These are phyloP conservation scores for Neurospora sp. DNA, from an alignment of 495 filamentous ascomycete genomes.

Conservation along the genomic window DNA sequence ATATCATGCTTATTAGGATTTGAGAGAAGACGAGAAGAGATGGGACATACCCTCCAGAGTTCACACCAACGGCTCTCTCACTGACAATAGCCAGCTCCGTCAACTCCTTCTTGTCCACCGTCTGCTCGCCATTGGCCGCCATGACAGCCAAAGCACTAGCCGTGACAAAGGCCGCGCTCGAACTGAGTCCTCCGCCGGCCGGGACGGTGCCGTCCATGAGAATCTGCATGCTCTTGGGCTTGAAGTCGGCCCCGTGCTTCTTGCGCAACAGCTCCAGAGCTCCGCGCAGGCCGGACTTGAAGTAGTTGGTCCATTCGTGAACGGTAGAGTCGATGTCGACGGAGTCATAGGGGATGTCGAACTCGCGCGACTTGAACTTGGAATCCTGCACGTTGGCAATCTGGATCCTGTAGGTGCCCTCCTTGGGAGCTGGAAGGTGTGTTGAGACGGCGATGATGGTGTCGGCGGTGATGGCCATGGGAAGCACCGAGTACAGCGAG, in stretches of 20 bases:
- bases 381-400: constrained; percentile 69
- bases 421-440: constrained; percentile 27
- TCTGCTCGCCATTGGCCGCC: constrained; percentile 68
- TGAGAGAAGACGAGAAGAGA: neutral
- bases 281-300: constrained; percentile 80
- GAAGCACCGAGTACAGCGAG: constrained; percentile 88
- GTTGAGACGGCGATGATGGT: constrained; percentile 77
- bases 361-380: constrained; percentile 70
- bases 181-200: constrained; percentile 81
- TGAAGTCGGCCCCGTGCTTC: constrained; percentile 47
- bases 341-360: constrained; percentile 54
- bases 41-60: constrained; percentile 74
- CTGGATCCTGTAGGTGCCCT: constrained; percentile 31
- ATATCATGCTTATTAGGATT: neutral
- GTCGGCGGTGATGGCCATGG: constrained; percentile 89
- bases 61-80: constrained; percentile 89
- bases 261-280: constrained; percentile 69
- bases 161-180: constrained; percentile 89
- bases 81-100: constrained; percentile 88
- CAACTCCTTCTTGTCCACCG: constrained; percentile 79
- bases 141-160: constrained; percentile 82
- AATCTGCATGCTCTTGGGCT: constrained; percentile 73
- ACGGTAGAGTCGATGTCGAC: constrained; percentile 73
- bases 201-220: constrained; percentile 88
- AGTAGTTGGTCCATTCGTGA: constrained; percentile 97